phyloP scores from a whole-genome alignment of 257 asterid species.

The Galeopsis tetrahit region DNA sequence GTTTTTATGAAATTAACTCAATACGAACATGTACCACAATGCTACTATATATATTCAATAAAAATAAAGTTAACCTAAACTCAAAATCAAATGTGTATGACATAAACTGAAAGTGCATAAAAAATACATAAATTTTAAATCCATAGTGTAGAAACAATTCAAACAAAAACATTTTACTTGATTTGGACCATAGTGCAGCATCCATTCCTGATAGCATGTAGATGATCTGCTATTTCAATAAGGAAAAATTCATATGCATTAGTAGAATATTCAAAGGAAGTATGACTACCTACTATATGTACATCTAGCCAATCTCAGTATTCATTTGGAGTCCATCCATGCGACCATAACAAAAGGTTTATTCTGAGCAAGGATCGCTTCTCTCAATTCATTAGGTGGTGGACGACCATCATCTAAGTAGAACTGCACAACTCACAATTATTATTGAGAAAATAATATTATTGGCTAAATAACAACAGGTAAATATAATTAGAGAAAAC shows the following conservation, averaged over 20 bases:
- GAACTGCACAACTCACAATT: slow-evolving; percentile 63
- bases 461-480: no score
- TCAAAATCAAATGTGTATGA: no score
- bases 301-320: slow-evolving; percentile 56
- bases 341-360: slow-evolving; percentile 95
- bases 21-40: no score
- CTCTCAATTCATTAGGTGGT: slow-evolving; percentile 92
- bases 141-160: no score
- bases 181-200: no score
- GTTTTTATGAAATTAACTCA: no score
- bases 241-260: slow-evolving; percentile 28
- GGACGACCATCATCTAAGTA: no score
- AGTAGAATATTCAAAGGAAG: slow-evolving; percentile 9
- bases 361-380: slow-evolving; percentile 84
- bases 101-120: no score
- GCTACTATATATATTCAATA: no score
- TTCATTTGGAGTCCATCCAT: slow-evolving; percentile 95
- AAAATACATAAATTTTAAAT: no score
- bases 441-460: slow-evolving; percentile 24
- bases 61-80: no score
- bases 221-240: neutral
- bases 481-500: slow-evolving; percentile 18
- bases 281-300: slow-evolving; percentile 22
- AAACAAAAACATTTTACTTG: no score
- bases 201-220: neutral